A percentile compares a stretch with the other conserved stretches of the same genome.
Evolutionary conservation across 2,329 filamentous ascomycete genomes (phyloP).

Genomic region (Furcasterigmium furcatum): DNA sequence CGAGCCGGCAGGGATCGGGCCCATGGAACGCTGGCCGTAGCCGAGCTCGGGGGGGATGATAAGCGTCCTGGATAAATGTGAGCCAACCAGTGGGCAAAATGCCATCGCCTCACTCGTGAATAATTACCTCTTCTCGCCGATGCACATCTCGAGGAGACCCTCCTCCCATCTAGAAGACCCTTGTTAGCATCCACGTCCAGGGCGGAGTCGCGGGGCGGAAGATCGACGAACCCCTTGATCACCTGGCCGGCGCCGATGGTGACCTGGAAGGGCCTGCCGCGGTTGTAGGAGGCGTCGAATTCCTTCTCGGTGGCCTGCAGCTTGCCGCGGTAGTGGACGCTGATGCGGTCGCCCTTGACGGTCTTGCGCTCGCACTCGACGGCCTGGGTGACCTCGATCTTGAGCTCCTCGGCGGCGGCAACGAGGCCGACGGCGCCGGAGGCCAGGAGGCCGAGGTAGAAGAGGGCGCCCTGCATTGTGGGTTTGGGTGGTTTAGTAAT

Average conservation of each 20-base stretch:
- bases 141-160: slow-evolving; percentile 89
- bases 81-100: neutral
- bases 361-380: slow-evolving; percentile 81
- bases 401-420: slow-evolving; percentile 58
- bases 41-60: slow-evolving; percentile 85
- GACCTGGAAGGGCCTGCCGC: slow-evolving; percentile 74
- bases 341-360: slow-evolving; percentile 71
- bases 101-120: neutral
- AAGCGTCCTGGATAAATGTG: slow-evolving; percentile 53
- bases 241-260: slow-evolving; percentile 77
- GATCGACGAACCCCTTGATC: slow-evolving; percentile 71
- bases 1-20: slow-evolving; percentile 78
- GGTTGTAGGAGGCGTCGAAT: slow-evolving; percentile 84
- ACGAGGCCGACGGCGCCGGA: slow-evolving; percentile 47
- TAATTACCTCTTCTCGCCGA: slow-evolving; percentile 76
- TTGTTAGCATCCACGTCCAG: too few species aligned
- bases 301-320: slow-evolving; percentile 69
- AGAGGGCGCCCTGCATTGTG: slow-evolving; percentile 46
- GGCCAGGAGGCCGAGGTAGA: slow-evolving; percentile 47
- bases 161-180: slow-evolving; percentile 75
- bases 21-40: slow-evolving; percentile 74
- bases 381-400: slow-evolving; percentile 71
- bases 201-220: slow-evolving; percentile 2
- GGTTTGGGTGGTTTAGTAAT: slow-evolving; percentile 7
- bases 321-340: slow-evolving; percentile 87